phyloP scores from a whole-genome alignment of 768 basidiomycete species.

The Jaapia argillacea region DNA sequence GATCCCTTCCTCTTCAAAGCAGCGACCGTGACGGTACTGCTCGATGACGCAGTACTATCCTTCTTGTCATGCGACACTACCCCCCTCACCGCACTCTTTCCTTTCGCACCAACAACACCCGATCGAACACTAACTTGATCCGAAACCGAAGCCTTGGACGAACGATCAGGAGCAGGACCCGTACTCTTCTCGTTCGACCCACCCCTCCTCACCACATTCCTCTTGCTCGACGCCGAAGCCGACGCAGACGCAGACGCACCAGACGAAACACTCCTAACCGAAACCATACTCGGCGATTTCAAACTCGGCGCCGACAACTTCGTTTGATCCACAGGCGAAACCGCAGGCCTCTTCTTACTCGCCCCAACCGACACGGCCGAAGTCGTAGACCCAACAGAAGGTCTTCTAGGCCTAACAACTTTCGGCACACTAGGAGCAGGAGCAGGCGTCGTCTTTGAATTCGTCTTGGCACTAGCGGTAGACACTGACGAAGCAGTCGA shows the following conservation, averaged over 20 bases:
- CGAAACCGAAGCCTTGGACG: too few species aligned
- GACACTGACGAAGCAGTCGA: conserved; percentile 23
- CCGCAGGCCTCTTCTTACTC: conserved; percentile 7
- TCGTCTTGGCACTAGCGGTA: conserved; percentile 9
- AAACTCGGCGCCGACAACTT: conserved; percentile 9
- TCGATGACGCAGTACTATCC: conserved; percentile 13
- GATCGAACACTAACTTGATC: too few species aligned
- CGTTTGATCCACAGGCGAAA: conserved; percentile 12
- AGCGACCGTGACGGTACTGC: conserved; percentile 18
- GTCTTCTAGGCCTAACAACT: not conserved
- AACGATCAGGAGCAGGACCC: too few species aligned
- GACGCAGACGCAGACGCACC: too few species aligned
- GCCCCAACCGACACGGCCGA: conserved; percentile 9
- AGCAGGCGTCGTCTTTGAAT: not conserved
- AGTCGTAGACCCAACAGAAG: conserved; percentile 13
- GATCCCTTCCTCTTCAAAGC: conserved; percentile 27
- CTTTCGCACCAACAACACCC: too few species aligned
- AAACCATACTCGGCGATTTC: conserved; percentile 15
- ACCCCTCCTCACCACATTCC: too few species aligned
- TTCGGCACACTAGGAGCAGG: not conserved
- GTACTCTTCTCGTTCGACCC: too few species aligned
- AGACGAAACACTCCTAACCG: too few species aligned
- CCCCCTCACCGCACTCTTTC: conserved; percentile 5
- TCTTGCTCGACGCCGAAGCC: too few species aligned
- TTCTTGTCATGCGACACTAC: conserved; percentile 12